These are phyloP conservation scores for Fusarium chuoi DNA, from an alignment of 2,329 filamentous ascomycete genomes.

Conservation along the genomic window DNA sequence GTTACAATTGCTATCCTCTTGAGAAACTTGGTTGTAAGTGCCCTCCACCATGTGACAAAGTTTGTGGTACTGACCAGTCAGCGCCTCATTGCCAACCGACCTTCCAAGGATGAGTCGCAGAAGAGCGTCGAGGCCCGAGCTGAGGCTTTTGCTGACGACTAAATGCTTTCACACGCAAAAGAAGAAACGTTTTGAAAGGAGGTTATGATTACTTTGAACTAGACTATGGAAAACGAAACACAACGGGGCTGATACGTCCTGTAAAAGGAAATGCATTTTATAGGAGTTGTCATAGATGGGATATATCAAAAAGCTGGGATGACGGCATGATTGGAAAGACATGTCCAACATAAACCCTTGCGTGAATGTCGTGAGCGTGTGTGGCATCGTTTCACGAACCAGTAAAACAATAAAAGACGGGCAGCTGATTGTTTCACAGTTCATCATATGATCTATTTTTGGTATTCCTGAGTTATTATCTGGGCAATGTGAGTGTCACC, in stretches of 20 bases:
- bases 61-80: constrained; percentile 46
- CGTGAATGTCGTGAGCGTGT: not conserved
- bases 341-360: not conserved
- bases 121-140: constrained; percentile 52
- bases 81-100: constrained; percentile 64
- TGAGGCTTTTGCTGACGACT: constrained; percentile 56
- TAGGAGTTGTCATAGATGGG: constrained; percentile 35
- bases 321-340: constrained; percentile 1
- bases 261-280: constrained; percentile 30
- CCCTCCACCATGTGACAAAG: not conserved
- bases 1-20: constrained; percentile 94
- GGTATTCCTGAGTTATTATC: not conserved
- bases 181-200: not conserved
- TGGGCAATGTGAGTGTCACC: not conserved
- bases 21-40: constrained; percentile 84
- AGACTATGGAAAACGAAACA: constrained; percentile 27
- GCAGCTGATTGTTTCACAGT: not conserved
- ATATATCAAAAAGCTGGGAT: constrained; percentile 29
- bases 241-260: not conserved
- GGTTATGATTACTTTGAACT: constrained; percentile 22
- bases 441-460: not conserved
- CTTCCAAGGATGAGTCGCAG: constrained; percentile 51
- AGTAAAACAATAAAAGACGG: not conserved
- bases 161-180: not conserved
- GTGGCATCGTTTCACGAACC: not conserved